Conservation (phyloP, 2,329 filamentous ascomycete genomes). For the Alternaria triticimaculans region DNA sequence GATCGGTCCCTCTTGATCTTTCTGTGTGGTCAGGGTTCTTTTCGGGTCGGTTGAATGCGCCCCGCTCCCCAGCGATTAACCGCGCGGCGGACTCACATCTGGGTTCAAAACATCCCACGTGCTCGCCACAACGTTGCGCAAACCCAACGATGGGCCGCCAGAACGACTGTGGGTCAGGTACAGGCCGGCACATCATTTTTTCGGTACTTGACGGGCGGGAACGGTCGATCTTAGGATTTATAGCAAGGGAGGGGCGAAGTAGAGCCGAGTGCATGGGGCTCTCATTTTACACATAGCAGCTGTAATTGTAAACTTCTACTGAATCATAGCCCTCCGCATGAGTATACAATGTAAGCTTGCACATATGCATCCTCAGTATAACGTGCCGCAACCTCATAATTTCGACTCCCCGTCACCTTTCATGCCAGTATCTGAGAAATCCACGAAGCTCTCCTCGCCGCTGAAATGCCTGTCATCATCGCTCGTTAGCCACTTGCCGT, state of each 20-base stretch:
- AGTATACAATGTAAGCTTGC: not conserved
- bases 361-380: not conserved
- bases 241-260: not conserved
- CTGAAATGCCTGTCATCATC: conserved; percentile 41
- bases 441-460: conserved; percentile 46
- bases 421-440: conserved; percentile 31
- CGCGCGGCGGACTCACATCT: conserved; percentile 8
- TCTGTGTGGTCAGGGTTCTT: not conserved
- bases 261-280: not conserved
- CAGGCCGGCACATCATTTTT: not conserved
- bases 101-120: conserved; percentile 6
- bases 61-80: not conserved
- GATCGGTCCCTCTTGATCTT: no score
- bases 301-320: not conserved
- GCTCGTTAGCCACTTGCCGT: conserved; percentile 2
- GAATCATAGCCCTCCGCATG: not conserved
- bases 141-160: not conserved
- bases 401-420: conserved; percentile 28
- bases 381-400: conserved; percentile 22
- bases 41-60: not conserved
- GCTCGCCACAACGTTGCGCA: not conserved
- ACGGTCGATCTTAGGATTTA: not conserved
- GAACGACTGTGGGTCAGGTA: not conserved
- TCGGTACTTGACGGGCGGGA: not conserved
- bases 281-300: not conserved